Evolutionary conservation across 352 stramenopile genomes (phyloP).

Genomic region (Peronospora farinosa): DNA sequence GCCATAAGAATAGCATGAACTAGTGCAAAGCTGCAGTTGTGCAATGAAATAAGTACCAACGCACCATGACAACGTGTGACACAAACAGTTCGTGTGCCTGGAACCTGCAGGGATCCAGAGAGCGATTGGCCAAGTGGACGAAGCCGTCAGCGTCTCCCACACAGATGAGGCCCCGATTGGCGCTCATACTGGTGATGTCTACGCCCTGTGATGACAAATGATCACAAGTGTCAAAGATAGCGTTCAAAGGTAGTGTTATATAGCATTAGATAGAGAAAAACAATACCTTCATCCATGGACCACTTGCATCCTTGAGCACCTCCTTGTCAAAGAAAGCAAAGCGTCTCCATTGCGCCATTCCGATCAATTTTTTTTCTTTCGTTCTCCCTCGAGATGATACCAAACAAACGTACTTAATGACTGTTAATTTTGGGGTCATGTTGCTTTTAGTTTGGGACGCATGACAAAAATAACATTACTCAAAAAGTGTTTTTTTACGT

Average conservation of each 20-base stretch:
- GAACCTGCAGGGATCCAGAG: slow-evolving; percentile 59
- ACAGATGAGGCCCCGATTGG: slow-evolving; percentile 81
- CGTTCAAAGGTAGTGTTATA: background rate
- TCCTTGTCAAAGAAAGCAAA: slow-evolving; percentile 89
- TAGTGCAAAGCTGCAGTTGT: background rate
- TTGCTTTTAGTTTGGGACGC: too few species aligned
- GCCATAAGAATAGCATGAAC: background rate
- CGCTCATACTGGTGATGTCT: slow-evolving; percentile 82
- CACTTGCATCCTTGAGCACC: slow-evolving; percentile 75
- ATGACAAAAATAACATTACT: too few species aligned
- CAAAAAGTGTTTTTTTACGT: too few species aligned
- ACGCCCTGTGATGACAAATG: slow-evolving; percentile 41
- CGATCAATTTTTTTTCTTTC: slow-evolving; percentile 5
- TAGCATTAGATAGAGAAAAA: slow-evolving; percentile 1
- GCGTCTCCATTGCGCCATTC: slow-evolving; percentile 83
- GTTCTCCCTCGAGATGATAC: slow-evolving; percentile 20
- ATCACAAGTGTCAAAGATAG: background rate
- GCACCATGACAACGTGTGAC: slow-evolving; percentile 84
- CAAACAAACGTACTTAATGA: slow-evolving; percentile 15
- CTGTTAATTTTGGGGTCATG: too few species aligned
- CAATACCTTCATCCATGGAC: slow-evolving; percentile 76
- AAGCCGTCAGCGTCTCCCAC: slow-evolving; percentile 77
- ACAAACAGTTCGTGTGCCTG: slow-evolving; percentile 83
- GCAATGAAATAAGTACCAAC: background rate
- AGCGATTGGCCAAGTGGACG: slow-evolving; percentile 78